Base-by-base conservation (phyloP, 176 grass and related monocot species). In the Dendrocalamus sinicus region DNA sequence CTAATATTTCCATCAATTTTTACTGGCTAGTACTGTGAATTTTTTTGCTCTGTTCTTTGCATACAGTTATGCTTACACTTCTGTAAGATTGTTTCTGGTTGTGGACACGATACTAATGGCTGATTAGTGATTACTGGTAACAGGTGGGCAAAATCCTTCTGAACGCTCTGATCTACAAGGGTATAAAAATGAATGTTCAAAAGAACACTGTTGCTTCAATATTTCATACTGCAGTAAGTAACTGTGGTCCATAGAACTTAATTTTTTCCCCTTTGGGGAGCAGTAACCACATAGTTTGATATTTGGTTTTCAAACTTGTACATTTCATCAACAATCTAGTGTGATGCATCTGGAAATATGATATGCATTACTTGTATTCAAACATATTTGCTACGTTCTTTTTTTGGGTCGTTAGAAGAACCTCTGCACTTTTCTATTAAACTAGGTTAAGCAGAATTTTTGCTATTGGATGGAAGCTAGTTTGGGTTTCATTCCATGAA, bases 91-190 rank as follows among this genome's bases (percentile, higher is more conserved):
- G 17, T 86, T 76, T 87, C 7, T 81, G 32, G 13, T 16, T 71
- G n/a, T 12, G 4, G 3, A 50, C 13, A 66, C 77, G 45, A 59
- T 83, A 86, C 65, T 86, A 24, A 87, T 88, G 45, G 13, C 12
- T 81, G 45, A 48, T 37, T 83, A 58, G 30, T 32, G 30, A 32
- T 32, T 32, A 32, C 65, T 59, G 75, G 51, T 84, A 70, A 44
- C 81, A 98, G 96, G 96, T 95, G n/a, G 96, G 96, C 22, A 98
- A 91, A 82, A 95, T 95, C 50, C 82, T 98, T 70, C 81, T 98
- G 72, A 98, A 98, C 88, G 93, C 96, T 77, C 79, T 95, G 76
- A 92, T 98, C 84, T 98, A 98, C 70, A 83, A 89, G 67, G 96
- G 96, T 23, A 98, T 98, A 91, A 98, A 95, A 64, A 94, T 89